Evolutionary conservation across 768 basidiomycete species (phyloP), one percentile per base, ranked within the genome.

Genomic region (Leucosporidium scottii): DNA sequence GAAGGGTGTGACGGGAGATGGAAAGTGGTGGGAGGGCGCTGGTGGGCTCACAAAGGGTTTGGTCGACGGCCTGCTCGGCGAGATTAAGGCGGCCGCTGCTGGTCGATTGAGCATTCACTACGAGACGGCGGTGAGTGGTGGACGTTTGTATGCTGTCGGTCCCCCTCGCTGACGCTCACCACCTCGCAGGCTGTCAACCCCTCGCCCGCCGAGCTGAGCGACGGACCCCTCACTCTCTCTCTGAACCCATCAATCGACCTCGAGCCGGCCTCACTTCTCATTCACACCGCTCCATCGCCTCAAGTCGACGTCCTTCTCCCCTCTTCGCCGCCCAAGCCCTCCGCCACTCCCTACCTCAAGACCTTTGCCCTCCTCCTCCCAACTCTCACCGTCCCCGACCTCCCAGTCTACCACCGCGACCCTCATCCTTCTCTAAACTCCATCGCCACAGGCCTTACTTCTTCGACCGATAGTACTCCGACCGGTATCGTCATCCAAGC

Each of bases 331-430:
- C 12, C 28, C 6, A 25, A 17, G 27, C 10, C 54, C 2, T 15
- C 54, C 27, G 27, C 54, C 1, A 28, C 54, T 18, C 25, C 54
- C 31, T 57, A 57, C 56, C 18, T 23, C 31, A 34, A 34, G 31
- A 57, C 56, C 21, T 34, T 57, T 17, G 31, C 31, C 28, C 56
- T 57, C 31, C 56, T 57, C 56, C 56, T 57, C 34, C 56, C 56
- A 18, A 57, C 56, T 6, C 56, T 57, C 56, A 30, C 18, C 56
- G 28, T 57, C 31, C 31, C 56, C 56, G 17, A 28, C 31, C 56
- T 57, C 34, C 56, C 56, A 0, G 21, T 57, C 56, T 57, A 57
- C 56, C 56, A 57, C 56, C 56, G 56, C 30, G 30, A 34, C 21
- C 56, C 56, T 8, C 56, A 57, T 12, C 31, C 34, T 7, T n/a